Conservation (phyloP, 2,329 filamentous ascomycete genomes). For the Periconia digitata region DNA sequence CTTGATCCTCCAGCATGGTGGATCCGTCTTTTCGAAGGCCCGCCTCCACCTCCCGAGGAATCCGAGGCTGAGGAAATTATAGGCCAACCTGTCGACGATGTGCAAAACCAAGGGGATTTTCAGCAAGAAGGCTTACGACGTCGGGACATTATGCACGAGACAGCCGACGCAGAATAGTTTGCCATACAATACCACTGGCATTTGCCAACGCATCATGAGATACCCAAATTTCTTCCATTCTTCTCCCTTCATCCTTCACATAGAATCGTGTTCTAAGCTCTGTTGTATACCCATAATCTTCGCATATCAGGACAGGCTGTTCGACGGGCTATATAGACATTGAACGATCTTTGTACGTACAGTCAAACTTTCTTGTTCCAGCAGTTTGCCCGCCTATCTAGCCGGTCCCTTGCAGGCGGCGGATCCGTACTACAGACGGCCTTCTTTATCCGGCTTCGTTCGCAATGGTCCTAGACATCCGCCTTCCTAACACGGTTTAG, state of each 20-base stretch:
- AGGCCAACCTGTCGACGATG: slow-evolving; percentile 12
- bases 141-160: neutral
- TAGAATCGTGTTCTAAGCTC: slow-evolving; percentile 1
- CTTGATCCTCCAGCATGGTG: slow-evolving; percentile 90
- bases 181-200: neutral
- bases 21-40: slow-evolving; percentile 74
- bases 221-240: slow-evolving; percentile 19
- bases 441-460: slow-evolving; percentile 6
- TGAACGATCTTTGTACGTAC: slow-evolving; percentile 2
- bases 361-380: slow-evolving; percentile 7
- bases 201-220: slow-evolving; percentile 20
- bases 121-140: slow-evolving; percentile 4
- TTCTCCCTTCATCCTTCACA: neutral
- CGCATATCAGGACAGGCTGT: no score
- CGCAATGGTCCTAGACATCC: slow-evolving; percentile 6
- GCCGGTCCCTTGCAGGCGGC: slow-evolving; percentile 5
- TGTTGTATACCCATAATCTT: no score
- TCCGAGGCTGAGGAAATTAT: slow-evolving; percentile 4
- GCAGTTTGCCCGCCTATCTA: slow-evolving; percentile 12
- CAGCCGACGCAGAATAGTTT: neutral
- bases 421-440: slow-evolving; percentile 2
- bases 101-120: slow-evolving; percentile 12
- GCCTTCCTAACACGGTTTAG: slow-evolving; percentile 28
- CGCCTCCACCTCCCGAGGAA: slow-evolving; percentile 24
- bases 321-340: neutral